These are phyloP conservation scores for Pichia ethanolica DNA, from an alignment of 805 yeast species.

Conservation along the genomic window DNA sequence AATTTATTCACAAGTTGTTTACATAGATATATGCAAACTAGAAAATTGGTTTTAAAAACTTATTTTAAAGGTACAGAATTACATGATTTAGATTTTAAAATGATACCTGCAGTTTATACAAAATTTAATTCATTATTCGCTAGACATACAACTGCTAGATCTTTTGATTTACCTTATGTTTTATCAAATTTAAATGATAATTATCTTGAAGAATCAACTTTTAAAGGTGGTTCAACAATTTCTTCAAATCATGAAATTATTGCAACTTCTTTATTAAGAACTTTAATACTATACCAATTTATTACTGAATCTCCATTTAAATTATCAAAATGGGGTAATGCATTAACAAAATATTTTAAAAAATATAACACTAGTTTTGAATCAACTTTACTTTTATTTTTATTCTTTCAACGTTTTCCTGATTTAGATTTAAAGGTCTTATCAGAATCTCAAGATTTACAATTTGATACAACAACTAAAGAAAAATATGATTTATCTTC, in stretches of 20 bases:
- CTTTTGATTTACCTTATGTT: constrained; percentile 27
- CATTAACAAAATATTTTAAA: constrained; percentile 24
- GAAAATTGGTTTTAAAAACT: constrained; percentile 46
- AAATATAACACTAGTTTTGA: constrained; percentile 5
- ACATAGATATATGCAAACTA: constrained; percentile 79
- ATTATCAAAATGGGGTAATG: constrained; percentile 45
- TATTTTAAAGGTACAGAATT: constrained; percentile 17
- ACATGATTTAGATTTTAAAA: constrained; percentile 41
- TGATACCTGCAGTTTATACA: constrained; percentile 19
- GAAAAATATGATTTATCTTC: constrained; percentile 26
- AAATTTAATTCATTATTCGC: constrained; percentile 18
- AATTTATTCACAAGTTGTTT: constrained; percentile 64
- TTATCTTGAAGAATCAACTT: constrained; percentile 17
- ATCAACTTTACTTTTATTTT: constrained; percentile 33
- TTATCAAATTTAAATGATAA: constrained; percentile 25
- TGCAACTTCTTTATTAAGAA: constrained; percentile 48
- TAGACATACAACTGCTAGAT: constrained; percentile 26
- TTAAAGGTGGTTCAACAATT: constrained; percentile 21
- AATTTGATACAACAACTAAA: constrained; percentile 25
- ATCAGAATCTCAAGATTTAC: constrained; percentile 26
- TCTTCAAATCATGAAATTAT: constrained; percentile 45
- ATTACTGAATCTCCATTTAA: constrained; percentile 32
- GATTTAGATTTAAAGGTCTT: constrained; percentile 36
- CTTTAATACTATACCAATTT: constrained; percentile 45
- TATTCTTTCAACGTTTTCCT: constrained; percentile 34